These are phyloP conservation scores for Pyrus pyrifolia DNA, from an alignment of 306 rosid genomes.

Conservation along the genomic window DNA sequence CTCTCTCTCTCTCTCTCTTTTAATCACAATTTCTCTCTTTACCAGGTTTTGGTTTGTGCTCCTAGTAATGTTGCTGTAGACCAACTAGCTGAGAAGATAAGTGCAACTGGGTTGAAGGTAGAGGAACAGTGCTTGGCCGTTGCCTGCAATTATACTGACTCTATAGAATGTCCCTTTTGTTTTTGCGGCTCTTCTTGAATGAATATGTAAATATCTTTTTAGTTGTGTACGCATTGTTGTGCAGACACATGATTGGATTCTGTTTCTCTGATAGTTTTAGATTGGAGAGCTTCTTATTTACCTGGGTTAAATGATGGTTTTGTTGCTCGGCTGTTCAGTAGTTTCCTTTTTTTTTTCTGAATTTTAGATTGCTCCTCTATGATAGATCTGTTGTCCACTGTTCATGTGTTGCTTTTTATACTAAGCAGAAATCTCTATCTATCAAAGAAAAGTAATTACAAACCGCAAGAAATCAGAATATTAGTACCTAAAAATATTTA, in stretches of 20 bases:
- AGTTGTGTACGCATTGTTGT: neutral
- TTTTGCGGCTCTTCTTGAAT: neutral
- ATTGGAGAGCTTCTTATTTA: neutral
- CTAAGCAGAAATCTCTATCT: neutral
- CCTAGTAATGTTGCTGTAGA: constrained; percentile 98
- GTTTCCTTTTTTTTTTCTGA: neutral
- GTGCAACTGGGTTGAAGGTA: constrained; percentile 99
- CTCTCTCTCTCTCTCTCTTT: neutral
- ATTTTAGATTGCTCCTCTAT: neutral
- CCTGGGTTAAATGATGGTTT: neutral
- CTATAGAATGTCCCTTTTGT: neutral
- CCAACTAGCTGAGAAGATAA: constrained; percentile 96
- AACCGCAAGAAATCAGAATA: neutral
- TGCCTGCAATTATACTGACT: neutral
- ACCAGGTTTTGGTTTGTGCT: constrained; percentile 95
- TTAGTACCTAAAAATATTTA: neutral
- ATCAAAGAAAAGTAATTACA: neutral
- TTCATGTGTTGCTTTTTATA: neutral
- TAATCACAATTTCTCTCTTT: neutral
- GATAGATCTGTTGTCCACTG: neutral
- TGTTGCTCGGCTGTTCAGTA: neutral
- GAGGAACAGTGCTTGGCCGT: neutral
- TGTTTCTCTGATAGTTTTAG: neutral
- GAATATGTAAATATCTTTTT: neutral
- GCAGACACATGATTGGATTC: neutral